Conservation (phyloP, 202 grass and related monocot species). For the Hordeum pubiflorum region DNA sequence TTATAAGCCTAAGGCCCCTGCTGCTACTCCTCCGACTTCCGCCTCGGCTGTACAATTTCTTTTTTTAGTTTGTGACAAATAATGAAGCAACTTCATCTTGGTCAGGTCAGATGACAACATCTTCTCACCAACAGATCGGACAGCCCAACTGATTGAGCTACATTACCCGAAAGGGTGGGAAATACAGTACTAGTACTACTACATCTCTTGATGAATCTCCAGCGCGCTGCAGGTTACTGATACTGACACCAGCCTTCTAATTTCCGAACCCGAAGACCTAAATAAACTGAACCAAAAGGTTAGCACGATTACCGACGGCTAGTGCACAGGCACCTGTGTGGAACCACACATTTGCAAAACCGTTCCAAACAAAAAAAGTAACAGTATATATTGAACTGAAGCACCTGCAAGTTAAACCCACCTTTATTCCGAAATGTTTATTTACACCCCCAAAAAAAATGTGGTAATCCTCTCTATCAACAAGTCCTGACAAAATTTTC, state of each 20-base stretch:
- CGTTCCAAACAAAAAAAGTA: neutral
- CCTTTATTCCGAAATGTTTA: slow-evolving; percentile 33
- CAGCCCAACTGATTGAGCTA: too few species aligned
- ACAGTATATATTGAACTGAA: neutral
- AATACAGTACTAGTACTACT: too few species aligned
- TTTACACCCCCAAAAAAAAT: slow-evolving; percentile 44
- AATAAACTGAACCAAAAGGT: neutral
- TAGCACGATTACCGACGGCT: neutral
- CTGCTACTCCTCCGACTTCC: too few species aligned
- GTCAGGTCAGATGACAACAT: too few species aligned
- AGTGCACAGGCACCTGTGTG: neutral
- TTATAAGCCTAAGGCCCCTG: too few species aligned
- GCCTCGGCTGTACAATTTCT: too few species aligned
- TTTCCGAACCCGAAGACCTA: neutral
- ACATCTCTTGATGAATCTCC: too few species aligned
- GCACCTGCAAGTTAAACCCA: neutral
- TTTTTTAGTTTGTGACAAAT: too few species aligned
- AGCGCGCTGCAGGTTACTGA: too few species aligned
- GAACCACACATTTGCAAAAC: neutral
- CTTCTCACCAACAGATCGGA: too few species aligned
- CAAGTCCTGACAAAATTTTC: slow-evolving; percentile 51
- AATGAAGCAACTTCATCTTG: too few species aligned
- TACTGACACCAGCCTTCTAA: neutral
- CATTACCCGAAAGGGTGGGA: too few species aligned
- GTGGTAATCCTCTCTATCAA: slow-evolving; percentile 48